These are phyloP conservation scores for Platismatia glauca DNA, from an alignment of 495 filamentous ascomycete species.

Conservation along the genomic window DNA sequence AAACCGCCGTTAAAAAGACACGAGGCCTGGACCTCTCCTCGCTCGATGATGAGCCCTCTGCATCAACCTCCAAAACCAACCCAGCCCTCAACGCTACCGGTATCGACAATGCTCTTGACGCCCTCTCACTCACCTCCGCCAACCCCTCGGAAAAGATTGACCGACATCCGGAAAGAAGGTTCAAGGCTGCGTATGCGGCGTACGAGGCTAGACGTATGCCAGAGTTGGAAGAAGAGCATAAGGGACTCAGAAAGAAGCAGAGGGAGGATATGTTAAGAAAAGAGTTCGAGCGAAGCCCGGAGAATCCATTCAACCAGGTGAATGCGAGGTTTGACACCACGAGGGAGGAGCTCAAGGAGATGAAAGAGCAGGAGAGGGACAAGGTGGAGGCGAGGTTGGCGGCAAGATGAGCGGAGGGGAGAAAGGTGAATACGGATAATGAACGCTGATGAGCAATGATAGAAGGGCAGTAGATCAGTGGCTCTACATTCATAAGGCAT, in stretches of 20 bases:
- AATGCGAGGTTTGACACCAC: constrained; percentile 62
- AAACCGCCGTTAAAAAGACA: constrained; percentile 41
- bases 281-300: constrained; percentile 85
- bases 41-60: constrained; percentile 48
- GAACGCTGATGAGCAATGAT: neutral
- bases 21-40: constrained; percentile 62
- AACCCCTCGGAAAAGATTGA: constrained; percentile 59
- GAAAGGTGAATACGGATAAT: neutral
- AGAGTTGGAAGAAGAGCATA: constrained; percentile 75
- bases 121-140: constrained; percentile 53
- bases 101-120: constrained; percentile 87
- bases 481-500: neutral
- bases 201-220: constrained; percentile 76
- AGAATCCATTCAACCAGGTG: constrained; percentile 90
- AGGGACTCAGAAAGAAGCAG: constrained; percentile 70
- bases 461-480: neutral
- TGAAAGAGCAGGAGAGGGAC: constrained; percentile 57
- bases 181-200: constrained; percentile 77
- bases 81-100: constrained; percentile 65
- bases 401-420: constrained; percentile 9
- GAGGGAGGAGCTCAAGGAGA: constrained; percentile 64
- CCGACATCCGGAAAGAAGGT: constrained; percentile 74
- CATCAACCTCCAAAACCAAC: constrained; percentile 34
- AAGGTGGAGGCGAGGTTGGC: constrained; percentile 66
- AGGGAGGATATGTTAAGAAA: constrained; percentile 67